Percentiles rank a stretch among this genome's conserved stretches.
Conservation (phyloP, 108 stramenopile genomes). For the Nitzschia sp. region DNA sequence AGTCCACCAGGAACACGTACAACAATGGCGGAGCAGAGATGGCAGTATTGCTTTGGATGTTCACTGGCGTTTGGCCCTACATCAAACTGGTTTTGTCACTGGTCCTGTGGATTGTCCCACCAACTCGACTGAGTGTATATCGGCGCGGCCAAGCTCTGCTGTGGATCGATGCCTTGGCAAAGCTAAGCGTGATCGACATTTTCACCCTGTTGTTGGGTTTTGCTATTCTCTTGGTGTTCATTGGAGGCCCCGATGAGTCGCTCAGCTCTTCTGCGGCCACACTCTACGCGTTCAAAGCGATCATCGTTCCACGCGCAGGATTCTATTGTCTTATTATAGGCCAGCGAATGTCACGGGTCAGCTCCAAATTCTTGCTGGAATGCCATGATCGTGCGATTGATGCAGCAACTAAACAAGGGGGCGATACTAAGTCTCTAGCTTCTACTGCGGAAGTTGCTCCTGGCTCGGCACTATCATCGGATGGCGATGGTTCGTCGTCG, state of each 20-base stretch:
- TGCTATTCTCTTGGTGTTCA: conserved; percentile 40
- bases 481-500: not conserved
- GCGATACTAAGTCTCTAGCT: not conserved
- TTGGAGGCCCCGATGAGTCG: conserved; percentile 38
- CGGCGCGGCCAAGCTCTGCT: conserved; percentile 53
- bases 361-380: conserved; percentile 41
- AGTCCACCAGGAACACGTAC: conserved; percentile 56
- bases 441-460: not conserved
- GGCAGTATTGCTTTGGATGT: conserved; percentile 60
- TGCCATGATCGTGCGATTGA: conserved; percentile 38
- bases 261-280: conserved; percentile 2
- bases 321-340: conserved; percentile 47
- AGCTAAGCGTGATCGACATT: conserved; percentile 51
- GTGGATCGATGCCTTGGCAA: conserved; percentile 78
- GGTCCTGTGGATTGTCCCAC: conserved; percentile 61
- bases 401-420: conserved; percentile 10
- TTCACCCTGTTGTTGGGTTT: conserved; percentile 36
- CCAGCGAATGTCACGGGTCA: conserved; percentile 42
- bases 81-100: conserved; percentile 58
- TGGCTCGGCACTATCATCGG: not conserved
- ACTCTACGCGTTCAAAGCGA: conserved; percentile 34
- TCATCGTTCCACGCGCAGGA: conserved; percentile 41
- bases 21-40: conserved; percentile 66
- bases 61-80: conserved; percentile 80
- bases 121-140: conserved; percentile 39